A percentile compares a stretch with the other conserved stretches of the same genome.
Conservation (phyloP, 768 basidiomycete species). For the Butyriboletus loyo region DNA sequence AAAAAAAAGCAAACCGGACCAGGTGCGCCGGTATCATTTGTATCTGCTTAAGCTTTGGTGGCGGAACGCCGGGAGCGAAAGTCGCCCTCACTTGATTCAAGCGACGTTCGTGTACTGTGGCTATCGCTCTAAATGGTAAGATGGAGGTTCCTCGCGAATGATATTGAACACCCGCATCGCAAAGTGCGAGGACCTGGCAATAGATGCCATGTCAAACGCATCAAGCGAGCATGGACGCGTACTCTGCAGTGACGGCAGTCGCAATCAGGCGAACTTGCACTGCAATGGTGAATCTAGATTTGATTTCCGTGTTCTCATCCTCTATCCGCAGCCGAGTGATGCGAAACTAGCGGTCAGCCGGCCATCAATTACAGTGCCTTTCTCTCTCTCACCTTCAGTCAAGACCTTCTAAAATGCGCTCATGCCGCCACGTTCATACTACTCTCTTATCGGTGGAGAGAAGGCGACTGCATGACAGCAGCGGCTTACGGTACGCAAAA, state of each 20-base stretch:
- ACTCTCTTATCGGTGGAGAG: slow-evolving; percentile 17
- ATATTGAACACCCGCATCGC: not conserved
- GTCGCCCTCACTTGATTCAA: not conserved
- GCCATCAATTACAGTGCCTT: not conserved
- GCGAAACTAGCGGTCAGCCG: not conserved
- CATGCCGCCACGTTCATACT: slow-evolving; percentile 20
- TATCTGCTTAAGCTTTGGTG: not conserved
- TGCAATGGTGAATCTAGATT: not conserved
- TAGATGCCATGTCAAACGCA: slow-evolving; percentile 6
- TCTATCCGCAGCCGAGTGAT: not conserved
- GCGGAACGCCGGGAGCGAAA: not conserved
- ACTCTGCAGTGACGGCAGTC: slow-evolving; percentile 3
- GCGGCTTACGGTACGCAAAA: slow-evolving; percentile 19
- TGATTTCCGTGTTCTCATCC: not conserved
- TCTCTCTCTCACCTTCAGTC: slow-evolving; percentile 11
- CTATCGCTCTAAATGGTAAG: slow-evolving; percentile 4
- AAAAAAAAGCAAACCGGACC: not conserved
- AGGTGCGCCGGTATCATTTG: not conserved
- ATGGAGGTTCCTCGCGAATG: not conserved
- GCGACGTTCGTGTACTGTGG: not conserved
- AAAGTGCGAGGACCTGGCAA: slow-evolving; percentile 1
- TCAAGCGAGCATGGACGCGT: slow-evolving; percentile 8
- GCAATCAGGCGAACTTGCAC: not conserved
- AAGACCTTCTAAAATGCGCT: not conserved
- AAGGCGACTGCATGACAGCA: slow-evolving; percentile 17